Evolutionary conservation across 768 basidiomycete species (phyloP), one percentile per base, ranked within the genome.

Genomic region (Mycena metata): DNA sequence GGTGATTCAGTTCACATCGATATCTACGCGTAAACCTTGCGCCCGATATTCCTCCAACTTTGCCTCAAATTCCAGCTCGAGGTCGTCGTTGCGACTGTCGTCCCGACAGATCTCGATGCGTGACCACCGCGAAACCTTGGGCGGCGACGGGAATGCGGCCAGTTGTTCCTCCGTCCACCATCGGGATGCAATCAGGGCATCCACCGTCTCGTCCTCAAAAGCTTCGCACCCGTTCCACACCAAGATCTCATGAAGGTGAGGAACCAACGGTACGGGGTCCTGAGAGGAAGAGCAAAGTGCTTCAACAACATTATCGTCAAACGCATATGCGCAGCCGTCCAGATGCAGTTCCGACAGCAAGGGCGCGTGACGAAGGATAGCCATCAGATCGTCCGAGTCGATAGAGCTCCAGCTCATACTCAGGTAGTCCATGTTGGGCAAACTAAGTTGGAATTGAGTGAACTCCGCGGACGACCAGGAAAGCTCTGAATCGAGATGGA

Each of bases 101-200:
- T 2, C 33, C 13, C 39, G 10, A 11, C 15, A 13, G 16, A 61
- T 41, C 4, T 16, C 3, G 26, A 67, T 47, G 6, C 0, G 16
- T n/a, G 60, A 55, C 67, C 67, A 68, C 23, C 67, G 60, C 15
- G 60, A 35, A 21, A 68, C 60, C 23, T 45, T 26, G 39, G 60
- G 67, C 10, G 60, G 60, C 1, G 47, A 41, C 1, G 60, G 60
- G 12, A 63, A 26, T 3, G 54, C 30, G 23, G 43, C 16, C 16
- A 63, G 33, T 46, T 68, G 55, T 47, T 41, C 60, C 21, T 65
- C 64, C 1, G 64, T 60, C 69, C 69, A 65, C 69, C 63, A 69
- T 17, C 69, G 63, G 5, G 69, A 65, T 13, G 24, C 42, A 30
- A 69, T 61, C 64, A 58, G 65, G 15, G 51, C 41, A 23, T 50